A percentile compares a stretch with the other conserved stretches of the same genome.
phyloP scores from a whole-genome alignment of 148 eudicot species.

The Selenicereus undatus region DNA sequence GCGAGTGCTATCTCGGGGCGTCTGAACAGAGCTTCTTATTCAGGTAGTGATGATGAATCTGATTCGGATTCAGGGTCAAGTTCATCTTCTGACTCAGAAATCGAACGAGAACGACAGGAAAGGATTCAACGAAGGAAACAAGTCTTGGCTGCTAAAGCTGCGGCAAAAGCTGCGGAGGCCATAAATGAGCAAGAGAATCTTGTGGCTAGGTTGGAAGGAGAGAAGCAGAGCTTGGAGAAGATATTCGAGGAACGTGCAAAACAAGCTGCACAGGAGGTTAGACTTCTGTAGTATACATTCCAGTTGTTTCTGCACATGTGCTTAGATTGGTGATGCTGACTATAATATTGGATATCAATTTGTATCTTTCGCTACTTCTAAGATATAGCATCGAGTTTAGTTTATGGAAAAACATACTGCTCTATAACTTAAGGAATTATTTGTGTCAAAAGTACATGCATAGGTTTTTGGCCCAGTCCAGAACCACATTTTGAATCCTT shows the following conservation, averaged over 20 bases:
- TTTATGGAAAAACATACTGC: background rate
- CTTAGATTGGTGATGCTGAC: conserved; percentile 8
- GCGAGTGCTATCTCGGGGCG: conserved; percentile 20
- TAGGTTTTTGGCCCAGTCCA: too few species aligned
- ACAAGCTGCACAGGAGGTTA: conserved; percentile 87
- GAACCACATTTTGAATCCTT: too few species aligned
- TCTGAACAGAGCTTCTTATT: conserved; percentile 36
- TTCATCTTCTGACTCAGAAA: conserved; percentile 75
- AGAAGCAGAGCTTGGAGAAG: conserved; percentile 92
- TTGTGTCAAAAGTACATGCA: background rate
- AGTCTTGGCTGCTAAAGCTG: conserved; percentile 84
- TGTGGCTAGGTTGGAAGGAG: conserved; percentile 94
- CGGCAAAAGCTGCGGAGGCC: conserved; percentile 73
- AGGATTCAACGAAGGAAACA: conserved; percentile 58
- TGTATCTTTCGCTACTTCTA: background rate
- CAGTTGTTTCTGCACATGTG: background rate
- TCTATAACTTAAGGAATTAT: background rate
- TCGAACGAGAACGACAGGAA: conserved; percentile 68
- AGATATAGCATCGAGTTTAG: background rate
- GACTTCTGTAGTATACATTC: background rate
- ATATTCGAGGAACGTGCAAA: conserved; percentile 88
- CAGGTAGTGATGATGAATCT: conserved; percentile 54
- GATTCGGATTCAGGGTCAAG: conserved; percentile 64
- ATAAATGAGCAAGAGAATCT: conserved; percentile 85
- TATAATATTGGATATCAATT: background rate